phyloP scores from a whole-genome alignment of 2,329 filamentous ascomycete genomes.

The Fusarium avenaceum region DNA sequence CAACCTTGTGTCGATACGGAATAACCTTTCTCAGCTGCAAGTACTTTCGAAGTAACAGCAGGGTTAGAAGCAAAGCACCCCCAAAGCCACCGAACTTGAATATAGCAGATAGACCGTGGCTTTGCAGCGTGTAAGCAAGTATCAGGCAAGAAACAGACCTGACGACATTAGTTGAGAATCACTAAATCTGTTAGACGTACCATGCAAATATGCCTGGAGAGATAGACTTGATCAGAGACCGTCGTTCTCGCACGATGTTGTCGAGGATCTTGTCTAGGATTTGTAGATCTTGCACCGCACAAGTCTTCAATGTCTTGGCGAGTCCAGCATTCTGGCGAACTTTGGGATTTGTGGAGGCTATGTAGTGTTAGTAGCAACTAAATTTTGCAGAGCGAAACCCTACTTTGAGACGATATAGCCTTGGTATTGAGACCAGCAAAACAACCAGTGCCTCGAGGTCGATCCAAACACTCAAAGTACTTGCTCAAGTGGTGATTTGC shows the following conservation, averaged over 20 bases:
- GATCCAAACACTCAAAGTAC: background rate
- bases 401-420: background rate
- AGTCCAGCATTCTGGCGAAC: rapidly evolving
- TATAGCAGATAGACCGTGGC: rapidly evolving
- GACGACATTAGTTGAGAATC: background rate
- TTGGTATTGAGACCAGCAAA: background rate
- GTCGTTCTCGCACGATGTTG: background rate
- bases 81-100: background rate
- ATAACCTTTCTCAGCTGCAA: background rate
- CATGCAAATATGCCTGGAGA: background rate
- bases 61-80: rapidly evolving
- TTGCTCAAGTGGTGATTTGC: background rate
- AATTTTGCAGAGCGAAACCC: background rate
- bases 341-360: rapidly evolving
- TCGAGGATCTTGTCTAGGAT: background rate
- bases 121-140: background rate
- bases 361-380: background rate
- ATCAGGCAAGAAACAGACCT: background rate
- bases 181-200: background rate
- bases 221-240: background rate
- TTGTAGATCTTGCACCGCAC: rapidly evolving
- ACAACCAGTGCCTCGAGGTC: rapidly evolving
- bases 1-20: background rate
- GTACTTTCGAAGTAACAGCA: background rate
- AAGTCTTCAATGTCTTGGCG: rapidly evolving